A percentile compares a stretch with the other conserved stretches of the same genome.
Evolutionary conservation across 331 rosid species (phyloP).

Genomic region (Dryas integrifolia): DNA sequence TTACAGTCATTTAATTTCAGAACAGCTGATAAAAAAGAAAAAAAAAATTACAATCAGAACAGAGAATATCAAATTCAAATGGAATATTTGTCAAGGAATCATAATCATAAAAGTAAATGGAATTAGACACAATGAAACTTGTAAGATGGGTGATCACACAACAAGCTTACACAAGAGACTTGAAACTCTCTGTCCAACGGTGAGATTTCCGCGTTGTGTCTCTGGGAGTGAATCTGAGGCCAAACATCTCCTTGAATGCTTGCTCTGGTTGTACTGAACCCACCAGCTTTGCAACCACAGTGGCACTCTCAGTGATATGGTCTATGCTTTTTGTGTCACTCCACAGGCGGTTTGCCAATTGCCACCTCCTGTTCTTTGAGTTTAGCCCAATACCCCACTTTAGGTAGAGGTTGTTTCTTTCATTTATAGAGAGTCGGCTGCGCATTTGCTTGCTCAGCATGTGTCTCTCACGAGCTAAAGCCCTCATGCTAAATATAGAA

Average conservation of each 20-base stretch:
- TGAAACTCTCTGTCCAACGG: constrained; percentile 48
- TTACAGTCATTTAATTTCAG: constrained; percentile 28
- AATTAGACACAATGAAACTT: constrained; percentile 1
- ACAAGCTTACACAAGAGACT: constrained; percentile 41
- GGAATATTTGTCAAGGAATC: constrained; percentile 10
- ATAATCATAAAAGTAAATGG: constrained; percentile 27
- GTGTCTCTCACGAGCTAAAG: constrained; percentile 70
- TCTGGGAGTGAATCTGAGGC: constrained; percentile 77
- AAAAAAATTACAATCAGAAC: constrained; percentile 8
- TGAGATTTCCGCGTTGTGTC: constrained; percentile 42
- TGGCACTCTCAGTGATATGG: constrained; percentile 71
- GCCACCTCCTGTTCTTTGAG: constrained; percentile 65
- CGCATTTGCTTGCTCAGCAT: constrained; percentile 76
- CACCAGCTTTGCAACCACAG: constrained; percentile 71
- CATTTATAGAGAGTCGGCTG: constrained; percentile 51
- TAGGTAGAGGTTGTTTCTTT: constrained; percentile 59
- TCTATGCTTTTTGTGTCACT: constrained; percentile 49
- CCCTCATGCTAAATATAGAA: constrained; percentile 46
- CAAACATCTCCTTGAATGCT: constrained; percentile 96
- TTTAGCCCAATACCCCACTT: constrained; percentile 70
- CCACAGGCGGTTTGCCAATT: constrained; percentile 70
- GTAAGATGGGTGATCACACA: neutral
- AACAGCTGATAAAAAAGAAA: neutral
- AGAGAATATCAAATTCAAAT: neutral
- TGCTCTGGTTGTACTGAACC: constrained; percentile 68